These are phyloP conservation scores for Pseudocercospora fuligena DNA, from an alignment of 2,329 filamentous ascomycete genomes.

Conservation along the genomic window DNA sequence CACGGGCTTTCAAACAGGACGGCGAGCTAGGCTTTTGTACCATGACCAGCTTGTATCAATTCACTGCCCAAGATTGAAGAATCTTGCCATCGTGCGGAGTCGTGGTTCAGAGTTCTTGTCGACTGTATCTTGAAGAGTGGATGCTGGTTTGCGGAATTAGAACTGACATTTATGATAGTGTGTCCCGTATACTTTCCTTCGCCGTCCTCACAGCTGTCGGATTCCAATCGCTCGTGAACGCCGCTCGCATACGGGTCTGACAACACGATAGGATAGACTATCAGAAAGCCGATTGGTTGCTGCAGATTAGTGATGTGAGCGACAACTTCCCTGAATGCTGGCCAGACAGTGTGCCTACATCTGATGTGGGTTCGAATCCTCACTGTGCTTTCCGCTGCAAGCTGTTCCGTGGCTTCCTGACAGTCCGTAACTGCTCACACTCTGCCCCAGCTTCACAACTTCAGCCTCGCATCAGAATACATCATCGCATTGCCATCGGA, in stretches of 20 bases:
- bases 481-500: neutral
- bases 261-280: too few species aligned
- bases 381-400: too few species aligned
- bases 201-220: too few species aligned
- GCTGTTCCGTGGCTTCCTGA: too few species aligned
- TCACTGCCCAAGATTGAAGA: slow-evolving; percentile 37
- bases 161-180: neutral
- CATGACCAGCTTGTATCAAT: slow-evolving; percentile 41
- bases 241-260: too few species aligned
- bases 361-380: too few species aligned
- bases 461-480: neutral
- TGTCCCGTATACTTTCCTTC: neutral
- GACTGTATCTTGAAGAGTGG: slow-evolving; percentile 21
- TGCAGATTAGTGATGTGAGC: too few species aligned
- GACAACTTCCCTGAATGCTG: too few species aligned
- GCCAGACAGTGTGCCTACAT: too few species aligned
- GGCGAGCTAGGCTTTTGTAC: slow-evolving; percentile 36
- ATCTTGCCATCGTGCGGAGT: slow-evolving; percentile 34
- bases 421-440: neutral
- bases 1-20: slow-evolving; percentile 33
- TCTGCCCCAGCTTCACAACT: neutral
- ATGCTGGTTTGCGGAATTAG: slow-evolving; percentile 16
- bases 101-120: slow-evolving; percentile 22
- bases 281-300: too few species aligned
- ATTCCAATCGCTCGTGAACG: too few species aligned